Conservation (phyloP, 352 stramenopile genomes). For the Nothophytophthora sp. region DNA sequence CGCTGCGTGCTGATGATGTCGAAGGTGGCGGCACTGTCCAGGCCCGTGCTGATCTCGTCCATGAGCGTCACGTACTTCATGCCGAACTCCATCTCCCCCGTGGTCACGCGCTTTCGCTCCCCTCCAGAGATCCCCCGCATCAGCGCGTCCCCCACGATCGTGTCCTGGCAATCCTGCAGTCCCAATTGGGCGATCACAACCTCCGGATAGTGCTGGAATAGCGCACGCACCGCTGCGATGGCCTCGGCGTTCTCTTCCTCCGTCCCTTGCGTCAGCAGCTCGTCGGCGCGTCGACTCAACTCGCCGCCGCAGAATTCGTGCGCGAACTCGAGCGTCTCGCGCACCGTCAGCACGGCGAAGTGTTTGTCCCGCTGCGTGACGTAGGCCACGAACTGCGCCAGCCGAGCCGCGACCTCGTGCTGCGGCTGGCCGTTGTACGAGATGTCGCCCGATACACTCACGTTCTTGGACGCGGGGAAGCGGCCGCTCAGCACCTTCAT, state of each 20-base stretch:
- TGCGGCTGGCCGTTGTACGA: slow-evolving; percentile 35
- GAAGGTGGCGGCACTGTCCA: slow-evolving; percentile 53
- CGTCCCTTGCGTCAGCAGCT: slow-evolving; percentile 31
- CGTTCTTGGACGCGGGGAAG: slow-evolving; percentile 29
- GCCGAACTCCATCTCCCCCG: slow-evolving; percentile 83
- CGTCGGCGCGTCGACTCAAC: slow-evolving; percentile 10
- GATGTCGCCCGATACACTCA: slow-evolving; percentile 25
- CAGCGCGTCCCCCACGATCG: slow-evolving; percentile 49
- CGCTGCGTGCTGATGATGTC: slow-evolving; percentile 58
- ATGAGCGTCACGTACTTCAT: slow-evolving; percentile 74
- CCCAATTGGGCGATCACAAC: slow-evolving; percentile 44
- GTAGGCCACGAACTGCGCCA: slow-evolving; percentile 40
- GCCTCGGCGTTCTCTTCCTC: slow-evolving; percentile 30
- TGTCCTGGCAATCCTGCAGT: slow-evolving; percentile 42
- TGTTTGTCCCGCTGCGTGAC: slow-evolving; percentile 37
- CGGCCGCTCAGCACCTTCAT: slow-evolving; percentile 41
- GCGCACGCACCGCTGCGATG: slow-evolving; percentile 4
- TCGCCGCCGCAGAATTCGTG: slow-evolving; percentile 37
- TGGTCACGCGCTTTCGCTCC: slow-evolving; percentile 68
- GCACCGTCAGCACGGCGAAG: slow-evolving; percentile 37
- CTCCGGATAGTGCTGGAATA: slow-evolving; percentile 35
- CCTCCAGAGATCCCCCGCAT: slow-evolving; percentile 42
- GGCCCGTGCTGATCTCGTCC: slow-evolving; percentile 86
- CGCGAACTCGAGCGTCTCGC: slow-evolving; percentile 48
- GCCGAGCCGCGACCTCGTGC: slow-evolving; percentile 11